Base-by-base conservation (phyloP, 2,329 filamentous ascomycete species). In the Pseudogymnoascus sp. region DNA sequence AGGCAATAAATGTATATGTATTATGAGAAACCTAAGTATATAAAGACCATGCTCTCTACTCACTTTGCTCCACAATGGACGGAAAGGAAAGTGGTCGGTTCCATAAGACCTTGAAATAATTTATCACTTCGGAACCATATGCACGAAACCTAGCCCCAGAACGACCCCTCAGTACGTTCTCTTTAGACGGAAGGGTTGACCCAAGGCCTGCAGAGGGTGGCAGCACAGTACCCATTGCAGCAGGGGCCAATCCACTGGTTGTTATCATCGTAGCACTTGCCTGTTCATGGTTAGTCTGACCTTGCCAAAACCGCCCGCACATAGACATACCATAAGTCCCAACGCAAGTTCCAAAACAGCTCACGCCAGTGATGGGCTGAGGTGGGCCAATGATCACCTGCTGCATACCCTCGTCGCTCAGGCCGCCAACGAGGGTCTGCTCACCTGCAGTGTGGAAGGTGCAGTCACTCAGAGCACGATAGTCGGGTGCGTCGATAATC, bases 281-380 rank as follows among this genome's bases (percentile, higher is more conserved):
- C 29, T 40, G 29, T n/a, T 26, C 29, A 31, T 31, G 4, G 37
- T 59, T 63, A 50, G 21, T 7, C 62, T 14, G 62, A 59, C 13
- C 4, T 42, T 38, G 8, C 8, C 13, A 31, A 10, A 14, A 19
- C 26, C 8, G 4, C 13, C 16, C 11, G 5, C 31, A 14, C 10
- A 33, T 6, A 13, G 26, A 68, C 67, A 65, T 64, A 74, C 76
- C 70, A 61, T 76, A 78, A 4, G 72, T 76, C 1, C 72, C 65
- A n/a, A 81, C 71, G 67, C 78, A 82, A 2, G 70, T 66, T 62
- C 78, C 77, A 61, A 72, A 66, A 70, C 79, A 80, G 66, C 72
- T 76, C 21, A 81, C 78, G 13, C 72, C 72, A 5, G 70, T 70
- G 61, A 82, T 73, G 3, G 76, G 75, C 68, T 77, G 74, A 3